Conservation (phyloP, 371 early-diverging fungal genomes). For the Mucor velutinosus region DNA sequence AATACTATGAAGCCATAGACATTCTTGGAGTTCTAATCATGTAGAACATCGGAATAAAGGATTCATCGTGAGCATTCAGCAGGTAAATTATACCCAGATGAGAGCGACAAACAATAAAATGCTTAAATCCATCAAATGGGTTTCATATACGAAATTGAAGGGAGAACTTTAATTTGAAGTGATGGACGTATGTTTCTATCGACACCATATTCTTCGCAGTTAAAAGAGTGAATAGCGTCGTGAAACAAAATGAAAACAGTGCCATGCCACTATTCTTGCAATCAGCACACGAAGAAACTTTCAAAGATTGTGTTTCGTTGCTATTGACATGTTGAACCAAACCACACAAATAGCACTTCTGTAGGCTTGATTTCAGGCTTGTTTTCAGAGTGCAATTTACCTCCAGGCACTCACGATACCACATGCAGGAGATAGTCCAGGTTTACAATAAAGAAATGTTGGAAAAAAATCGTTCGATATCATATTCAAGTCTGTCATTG, state of each 20-base stretch:
- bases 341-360: neutral
- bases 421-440: neutral
- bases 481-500: conserved; percentile 7
- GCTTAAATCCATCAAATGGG: neutral
- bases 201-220: neutral
- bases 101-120: neutral
- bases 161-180: neutral
- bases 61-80: neutral
- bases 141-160: neutral
- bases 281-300: neutral
- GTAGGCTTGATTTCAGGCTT: neutral
- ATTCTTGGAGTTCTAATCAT: neutral
- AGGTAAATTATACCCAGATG: neutral
- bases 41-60: neutral
- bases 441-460: neutral
- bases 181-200: neutral
- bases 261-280: neutral
- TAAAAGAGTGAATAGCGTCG: neutral
- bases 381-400: neutral
- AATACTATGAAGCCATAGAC: neutral
- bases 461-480: conserved; percentile 21
- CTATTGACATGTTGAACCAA: neutral
- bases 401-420: neutral
- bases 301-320: neutral
- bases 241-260: neutral